A percentile compares a stretch with the other conserved stretches of the same genome.
Conservation (phyloP, 192 early-diverging fungal genomes). For the Neocallimastix lanati region DNA sequence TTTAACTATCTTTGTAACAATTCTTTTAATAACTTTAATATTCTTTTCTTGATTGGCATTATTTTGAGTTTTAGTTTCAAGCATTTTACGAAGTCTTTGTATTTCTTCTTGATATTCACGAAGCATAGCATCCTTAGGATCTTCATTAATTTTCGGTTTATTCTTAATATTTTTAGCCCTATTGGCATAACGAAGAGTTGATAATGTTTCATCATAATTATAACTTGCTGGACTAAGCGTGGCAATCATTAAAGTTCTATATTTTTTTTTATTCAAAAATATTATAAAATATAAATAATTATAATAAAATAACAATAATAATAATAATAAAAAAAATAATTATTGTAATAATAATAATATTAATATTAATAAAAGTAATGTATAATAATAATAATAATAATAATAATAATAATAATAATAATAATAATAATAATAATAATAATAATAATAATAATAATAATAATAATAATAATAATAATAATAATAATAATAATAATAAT, state of each 20-base stretch:
- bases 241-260: constrained; percentile 41
- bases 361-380: too few relatives aligned
- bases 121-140: constrained; percentile 47
- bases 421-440: too few relatives aligned
- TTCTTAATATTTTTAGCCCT: constrained; percentile 49
- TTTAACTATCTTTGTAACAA: constrained; percentile 10
- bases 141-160: constrained; percentile 44
- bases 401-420: too few relatives aligned
- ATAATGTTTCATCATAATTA: constrained; percentile 43
- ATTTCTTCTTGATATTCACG: constrained; percentile 48
- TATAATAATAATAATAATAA: too few relatives aligned
- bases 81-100: constrained; percentile 20
- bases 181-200: constrained; percentile 40
- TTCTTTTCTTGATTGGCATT: constrained; percentile 7
- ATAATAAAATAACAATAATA: neutral
- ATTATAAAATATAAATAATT: too few relatives aligned
- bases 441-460: too few relatives aligned
- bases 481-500: too few relatives aligned
- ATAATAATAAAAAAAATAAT: neutral
- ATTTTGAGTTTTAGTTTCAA: constrained; percentile 19
- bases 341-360: too few relatives aligned
- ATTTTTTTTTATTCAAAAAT: neutral
- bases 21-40: constrained; percentile 22
- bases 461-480: too few relatives aligned
- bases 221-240: constrained; percentile 35